Evolutionary conservation across 169 alveolate genomes (phyloP).

Genomic region (Prorocentrum cordatum): DNA sequence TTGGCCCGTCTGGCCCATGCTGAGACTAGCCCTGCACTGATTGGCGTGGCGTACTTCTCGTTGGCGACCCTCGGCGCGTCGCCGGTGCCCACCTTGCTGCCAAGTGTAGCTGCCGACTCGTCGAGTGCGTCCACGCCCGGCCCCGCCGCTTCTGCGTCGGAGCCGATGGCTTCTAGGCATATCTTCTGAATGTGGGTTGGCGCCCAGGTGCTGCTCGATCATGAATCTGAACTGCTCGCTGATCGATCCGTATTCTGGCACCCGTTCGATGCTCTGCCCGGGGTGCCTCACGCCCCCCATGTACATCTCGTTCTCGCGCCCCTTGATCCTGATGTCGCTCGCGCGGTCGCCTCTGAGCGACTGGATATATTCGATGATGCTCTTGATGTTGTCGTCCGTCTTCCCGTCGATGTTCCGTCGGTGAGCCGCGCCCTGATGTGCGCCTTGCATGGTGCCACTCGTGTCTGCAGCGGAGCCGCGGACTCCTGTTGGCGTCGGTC

Average conservation of each 20-base stretch:
- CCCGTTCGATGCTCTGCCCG: neutral
- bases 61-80: neutral
- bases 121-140: neutral
- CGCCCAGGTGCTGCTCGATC: neutral
- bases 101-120: neutral
- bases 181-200: neutral
- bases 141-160: neutral
- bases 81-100: neutral
- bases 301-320: neutral
- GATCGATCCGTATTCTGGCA: neutral
- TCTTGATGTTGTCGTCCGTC: too few species aligned
- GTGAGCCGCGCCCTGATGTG: too few species aligned
- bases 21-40: neutral
- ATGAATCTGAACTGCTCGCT: neutral
- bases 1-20: neutral
- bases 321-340: neutral
- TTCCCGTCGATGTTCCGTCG: too few species aligned
- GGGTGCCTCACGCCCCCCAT: slow-evolving; percentile 1
- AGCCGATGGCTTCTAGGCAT: neutral
- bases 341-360: neutral
- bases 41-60: neutral
- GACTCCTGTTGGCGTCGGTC: too few species aligned
- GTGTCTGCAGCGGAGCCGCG: too few species aligned
- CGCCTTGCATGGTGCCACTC: too few species aligned
- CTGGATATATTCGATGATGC: neutral